phyloP scores from a whole-genome alignment of 805 yeast species.

The Pichia eremophila region DNA sequence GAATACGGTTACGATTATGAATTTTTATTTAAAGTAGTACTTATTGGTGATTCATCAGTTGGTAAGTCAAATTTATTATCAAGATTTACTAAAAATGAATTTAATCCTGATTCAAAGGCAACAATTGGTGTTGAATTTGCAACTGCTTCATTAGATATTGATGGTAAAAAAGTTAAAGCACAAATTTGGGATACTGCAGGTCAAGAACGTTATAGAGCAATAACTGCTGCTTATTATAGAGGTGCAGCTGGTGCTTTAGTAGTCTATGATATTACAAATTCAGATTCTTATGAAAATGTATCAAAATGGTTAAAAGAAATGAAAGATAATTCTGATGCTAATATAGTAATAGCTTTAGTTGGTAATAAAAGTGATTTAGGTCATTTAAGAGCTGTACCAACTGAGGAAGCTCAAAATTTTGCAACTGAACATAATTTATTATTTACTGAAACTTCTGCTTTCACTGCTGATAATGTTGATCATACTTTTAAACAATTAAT shows the following conservation, averaged over 20 bases:
- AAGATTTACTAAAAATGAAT: conserved; percentile 91
- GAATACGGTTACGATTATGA: conserved; percentile 80
- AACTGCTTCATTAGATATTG: conserved; percentile 84
- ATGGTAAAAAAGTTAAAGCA: conserved; percentile 76
- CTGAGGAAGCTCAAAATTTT: conserved; percentile 93
- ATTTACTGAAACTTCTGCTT: conserved; percentile 93
- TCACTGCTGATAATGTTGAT: conserved; percentile 91
- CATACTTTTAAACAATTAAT: conserved; percentile 87
- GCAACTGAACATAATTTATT: conserved; percentile 86
- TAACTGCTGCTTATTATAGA: conserved; percentile 92
- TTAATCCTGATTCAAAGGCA: conserved; percentile 86
- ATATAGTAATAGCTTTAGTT: conserved; percentile 87
- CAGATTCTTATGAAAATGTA: conserved; percentile 77
- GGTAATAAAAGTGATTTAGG: conserved; percentile 89
- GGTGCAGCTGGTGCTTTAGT: conserved; percentile 97
- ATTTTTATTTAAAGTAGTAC: conserved; percentile 83
- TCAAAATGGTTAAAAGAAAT: conserved; percentile 86
- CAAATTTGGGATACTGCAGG: conserved; percentile 99
- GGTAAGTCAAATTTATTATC: conserved; percentile 92
- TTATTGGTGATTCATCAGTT: conserved; percentile 95
- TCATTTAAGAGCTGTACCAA: conserved; percentile 92
- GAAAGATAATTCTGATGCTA: conserved; percentile 86
- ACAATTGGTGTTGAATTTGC: conserved; percentile 99
- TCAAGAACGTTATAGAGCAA: conserved; percentile 96
- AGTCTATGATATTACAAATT: conserved; percentile 90